These are phyloP conservation scores for Laguncularia racemosa DNA, from an alignment of 345 rosid genomes.

Conservation along the genomic window DNA sequence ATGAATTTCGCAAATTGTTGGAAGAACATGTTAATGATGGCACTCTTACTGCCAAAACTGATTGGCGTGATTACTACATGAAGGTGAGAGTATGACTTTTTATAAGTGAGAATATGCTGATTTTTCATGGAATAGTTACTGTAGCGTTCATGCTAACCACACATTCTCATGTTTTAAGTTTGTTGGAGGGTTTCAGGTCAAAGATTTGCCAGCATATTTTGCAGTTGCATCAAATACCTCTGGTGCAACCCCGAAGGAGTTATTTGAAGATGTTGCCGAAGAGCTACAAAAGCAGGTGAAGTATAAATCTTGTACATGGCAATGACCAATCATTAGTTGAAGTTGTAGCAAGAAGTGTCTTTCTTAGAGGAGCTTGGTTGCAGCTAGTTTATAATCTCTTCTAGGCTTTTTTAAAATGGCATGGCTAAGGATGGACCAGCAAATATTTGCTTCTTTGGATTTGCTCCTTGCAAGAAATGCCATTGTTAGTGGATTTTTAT, in stretches of 20 bases:
- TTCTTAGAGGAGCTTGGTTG: background rate
- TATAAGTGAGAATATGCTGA: background rate
- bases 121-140: background rate
- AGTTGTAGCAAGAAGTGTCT: background rate
- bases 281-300: conserved; percentile 75
- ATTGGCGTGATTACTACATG: conserved; percentile 77
- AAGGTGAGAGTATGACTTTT: conserved; percentile 39
- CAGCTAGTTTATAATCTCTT: too few relatives aligned
- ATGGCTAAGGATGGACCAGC: too few relatives aligned
- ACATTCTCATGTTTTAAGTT: background rate
- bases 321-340: background rate
- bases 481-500: too few relatives aligned
- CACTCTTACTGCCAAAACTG: conserved; percentile 66
- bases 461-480: too few relatives aligned
- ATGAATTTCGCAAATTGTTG: conserved; percentile 82
- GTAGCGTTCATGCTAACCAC: background rate
- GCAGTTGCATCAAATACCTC: conserved; percentile 73
- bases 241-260: conserved; percentile 86
- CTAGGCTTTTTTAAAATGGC: too few relatives aligned
- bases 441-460: too few relatives aligned
- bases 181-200: conserved; percentile 44
- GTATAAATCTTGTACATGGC: background rate
- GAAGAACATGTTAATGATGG: conserved; percentile 73
- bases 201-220: conserved; percentile 58
- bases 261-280: conserved; percentile 82